A percentile compares a stretch with the other conserved stretches of the same genome.
Evolutionary conservation across 2,329 filamentous ascomycete genomes (phyloP).

Genomic region (Simplicillium sp.): DNA sequence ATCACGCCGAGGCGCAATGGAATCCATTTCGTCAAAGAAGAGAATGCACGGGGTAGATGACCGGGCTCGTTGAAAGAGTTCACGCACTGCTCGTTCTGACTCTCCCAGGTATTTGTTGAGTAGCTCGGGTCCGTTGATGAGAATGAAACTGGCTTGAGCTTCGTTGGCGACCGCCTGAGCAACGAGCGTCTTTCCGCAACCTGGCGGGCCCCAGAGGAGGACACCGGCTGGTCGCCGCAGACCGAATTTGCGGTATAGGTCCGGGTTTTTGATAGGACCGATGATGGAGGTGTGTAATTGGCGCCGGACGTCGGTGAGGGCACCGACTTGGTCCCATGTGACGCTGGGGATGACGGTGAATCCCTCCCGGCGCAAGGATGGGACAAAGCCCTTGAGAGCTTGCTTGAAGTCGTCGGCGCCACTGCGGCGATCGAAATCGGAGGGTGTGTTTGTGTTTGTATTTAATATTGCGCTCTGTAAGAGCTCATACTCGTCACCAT

Average conservation of each 20-base stretch:
- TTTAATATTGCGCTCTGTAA: too few relatives aligned
- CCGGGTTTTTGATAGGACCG: slow-evolving; percentile 75
- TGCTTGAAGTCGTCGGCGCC: slow-evolving; percentile 52
- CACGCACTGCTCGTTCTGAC: slow-evolving; percentile 83
- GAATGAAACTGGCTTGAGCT: slow-evolving; percentile 94
- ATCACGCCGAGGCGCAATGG: slow-evolving; percentile 77
- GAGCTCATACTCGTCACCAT: neutral
- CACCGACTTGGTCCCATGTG: slow-evolving; percentile 88
- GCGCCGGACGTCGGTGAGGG: slow-evolving; percentile 67
- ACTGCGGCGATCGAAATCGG: slow-evolving; percentile 6
- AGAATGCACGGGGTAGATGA: slow-evolving; percentile 86
- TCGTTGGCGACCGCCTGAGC: slow-evolving; percentile 96
- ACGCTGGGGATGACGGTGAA: slow-evolving; percentile 92
- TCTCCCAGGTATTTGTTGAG: slow-evolving; percentile 98
- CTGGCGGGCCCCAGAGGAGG: slow-evolving; percentile 90
- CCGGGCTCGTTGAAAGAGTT: slow-evolving; percentile 82
- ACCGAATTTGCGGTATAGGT: slow-evolving; percentile 66
- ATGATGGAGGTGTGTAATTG: slow-evolving; percentile 82
- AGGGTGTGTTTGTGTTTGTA: neutral
- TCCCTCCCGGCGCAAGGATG: slow-evolving; percentile 74
- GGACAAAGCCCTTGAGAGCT: slow-evolving; percentile 54
- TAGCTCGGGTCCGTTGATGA: slow-evolving; percentile 91
- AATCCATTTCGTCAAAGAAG: slow-evolving; percentile 97
- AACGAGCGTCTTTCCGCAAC: slow-evolving; percentile 92
- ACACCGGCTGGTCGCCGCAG: slow-evolving; percentile 78